phyloP scores from a whole-genome alignment of 2,329 filamentous ascomycete species.

The Didymella glomerata region DNA sequence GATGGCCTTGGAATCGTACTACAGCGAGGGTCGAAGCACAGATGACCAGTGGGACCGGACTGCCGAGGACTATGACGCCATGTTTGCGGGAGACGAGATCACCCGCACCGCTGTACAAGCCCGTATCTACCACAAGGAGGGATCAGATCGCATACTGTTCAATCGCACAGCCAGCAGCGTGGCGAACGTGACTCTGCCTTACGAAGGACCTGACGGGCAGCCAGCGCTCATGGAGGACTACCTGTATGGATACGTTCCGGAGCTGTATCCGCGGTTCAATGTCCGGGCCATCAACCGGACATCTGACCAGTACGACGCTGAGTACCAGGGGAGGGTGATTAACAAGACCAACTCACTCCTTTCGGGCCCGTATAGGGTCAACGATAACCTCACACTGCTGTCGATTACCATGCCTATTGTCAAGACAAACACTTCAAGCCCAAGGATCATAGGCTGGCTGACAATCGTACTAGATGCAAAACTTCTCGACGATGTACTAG shows the following conservation, averaged over 20 bases:
- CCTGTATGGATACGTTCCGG: slow-evolving; percentile 71
- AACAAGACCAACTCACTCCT: slow-evolving; percentile 67
- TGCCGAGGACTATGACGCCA: slow-evolving; percentile 71
- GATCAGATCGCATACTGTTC: slow-evolving; percentile 58
- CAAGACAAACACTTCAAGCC: slow-evolving; percentile 64
- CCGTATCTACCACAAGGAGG: slow-evolving; percentile 73
- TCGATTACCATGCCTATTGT: slow-evolving; percentile 84
- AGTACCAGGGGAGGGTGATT: slow-evolving; percentile 56
- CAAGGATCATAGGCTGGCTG: slow-evolving; percentile 80
- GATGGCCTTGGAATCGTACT: slow-evolving; percentile 61
- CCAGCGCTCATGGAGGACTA: slow-evolving; percentile 67
- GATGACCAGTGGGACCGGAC: slow-evolving; percentile 68
- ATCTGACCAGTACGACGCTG: slow-evolving; percentile 51
- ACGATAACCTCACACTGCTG: slow-evolving; percentile 75
- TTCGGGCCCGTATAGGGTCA: slow-evolving; percentile 77
- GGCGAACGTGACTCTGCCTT: slow-evolving; percentile 67
- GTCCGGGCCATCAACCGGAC: slow-evolving; percentile 57
- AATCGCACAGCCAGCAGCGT: slow-evolving; percentile 58
- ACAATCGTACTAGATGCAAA: slow-evolving; percentile 77
- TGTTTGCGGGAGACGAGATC: slow-evolving; percentile 68
- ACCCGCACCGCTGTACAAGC: slow-evolving; percentile 70
- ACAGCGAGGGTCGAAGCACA: slow-evolving; percentile 61
- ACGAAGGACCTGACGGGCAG: slow-evolving; percentile 64
- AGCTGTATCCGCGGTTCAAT: slow-evolving; percentile 80
- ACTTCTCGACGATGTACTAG: slow-evolving; percentile 68